Conservation (phyloP, 2,329 filamentous ascomycete species). For the Chaetomiaceae sp. region DNA sequence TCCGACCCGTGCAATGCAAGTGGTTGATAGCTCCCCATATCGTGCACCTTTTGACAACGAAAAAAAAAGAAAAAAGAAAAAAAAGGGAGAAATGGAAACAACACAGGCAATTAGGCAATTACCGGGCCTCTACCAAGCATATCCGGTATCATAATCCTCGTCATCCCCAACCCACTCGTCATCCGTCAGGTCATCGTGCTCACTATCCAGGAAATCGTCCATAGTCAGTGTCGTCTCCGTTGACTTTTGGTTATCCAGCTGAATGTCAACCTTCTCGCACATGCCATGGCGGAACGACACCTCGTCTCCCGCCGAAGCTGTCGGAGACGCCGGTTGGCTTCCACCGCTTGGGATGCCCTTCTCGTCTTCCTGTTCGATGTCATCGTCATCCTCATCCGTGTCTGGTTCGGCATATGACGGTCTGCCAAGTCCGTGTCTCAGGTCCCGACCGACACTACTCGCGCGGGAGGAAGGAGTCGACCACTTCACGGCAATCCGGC, state of each 20-base stretch:
- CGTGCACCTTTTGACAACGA: not conserved
- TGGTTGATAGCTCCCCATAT: too few relatives aligned
- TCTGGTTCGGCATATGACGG: conserved; percentile 44
- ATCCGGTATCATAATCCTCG: conserved; percentile 24
- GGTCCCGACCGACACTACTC: conserved; percentile 28
- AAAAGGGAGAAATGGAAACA: not conserved
- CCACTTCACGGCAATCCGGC: conserved; percentile 36
- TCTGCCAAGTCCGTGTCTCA: conserved; percentile 18
- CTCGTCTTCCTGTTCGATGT: conserved; percentile 23
- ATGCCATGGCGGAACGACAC: conserved; percentile 51
- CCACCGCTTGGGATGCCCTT: not conserved
- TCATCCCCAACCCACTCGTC: conserved; percentile 45
- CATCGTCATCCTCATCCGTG: conserved; percentile 42
- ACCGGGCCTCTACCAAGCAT: conserved; percentile 16
- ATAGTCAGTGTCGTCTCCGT: conserved; percentile 64
- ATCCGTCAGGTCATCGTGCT: conserved; percentile 49
- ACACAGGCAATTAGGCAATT: too few relatives aligned
- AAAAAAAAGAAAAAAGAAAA: not conserved
- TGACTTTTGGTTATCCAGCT: conserved; percentile 72
- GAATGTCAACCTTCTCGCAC: conserved; percentile 65
- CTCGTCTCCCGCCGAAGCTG: conserved; percentile 12
- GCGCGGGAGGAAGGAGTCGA: conserved; percentile 33
- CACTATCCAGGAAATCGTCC: conserved; percentile 63
- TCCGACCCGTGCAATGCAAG: too few relatives aligned
- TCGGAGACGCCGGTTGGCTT: conserved; percentile 1